Conservation (phyloP, 441 rosid species). For the Raphanus hybrid region DNA sequence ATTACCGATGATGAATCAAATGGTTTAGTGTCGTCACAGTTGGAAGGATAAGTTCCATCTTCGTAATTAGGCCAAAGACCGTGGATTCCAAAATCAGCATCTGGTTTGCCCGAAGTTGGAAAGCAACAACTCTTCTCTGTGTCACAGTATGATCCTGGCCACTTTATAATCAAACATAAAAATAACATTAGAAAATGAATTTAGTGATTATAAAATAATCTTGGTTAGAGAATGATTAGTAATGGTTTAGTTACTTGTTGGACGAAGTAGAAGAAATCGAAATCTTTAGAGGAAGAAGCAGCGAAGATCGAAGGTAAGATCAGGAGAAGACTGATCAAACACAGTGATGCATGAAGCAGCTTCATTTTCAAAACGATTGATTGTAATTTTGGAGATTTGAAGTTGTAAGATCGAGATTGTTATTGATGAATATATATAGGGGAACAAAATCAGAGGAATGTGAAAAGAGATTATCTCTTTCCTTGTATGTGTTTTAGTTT, state of each 20-base stretch:
- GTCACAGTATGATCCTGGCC: conserved; percentile 96
- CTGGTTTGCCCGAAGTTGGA: conserved; percentile 86
- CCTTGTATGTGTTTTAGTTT: conserved; percentile 25
- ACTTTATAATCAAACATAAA: conserved; percentile 42
- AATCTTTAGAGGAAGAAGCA: conserved; percentile 60
- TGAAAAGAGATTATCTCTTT: conserved; percentile 36
- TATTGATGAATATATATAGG: conserved; percentile 6
- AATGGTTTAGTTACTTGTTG: conserved; percentile 58
- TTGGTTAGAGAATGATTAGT: not conserved
- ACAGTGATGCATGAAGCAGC: conserved; percentile 33
- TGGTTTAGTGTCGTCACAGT: conserved; percentile 64
- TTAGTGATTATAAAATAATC: not conserved
- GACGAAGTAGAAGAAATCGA: conserved; percentile 94
- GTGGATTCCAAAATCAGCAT: conserved; percentile 85
- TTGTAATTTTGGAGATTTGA: not conserved
- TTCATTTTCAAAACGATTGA: conserved; percentile 24
- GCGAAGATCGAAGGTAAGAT: conserved; percentile 39
- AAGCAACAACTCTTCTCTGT: conserved; percentile 69
- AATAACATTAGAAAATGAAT: not conserved
- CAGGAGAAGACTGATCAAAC: conserved; percentile 40
- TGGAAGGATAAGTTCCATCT: conserved; percentile 80
- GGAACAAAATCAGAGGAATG: conserved; percentile 31
- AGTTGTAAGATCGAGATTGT: conserved; percentile 16
- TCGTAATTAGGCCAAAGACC: conserved; percentile 95
- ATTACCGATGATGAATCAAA: conserved; percentile 63